These are phyloP conservation scores for Aphanomyces invadans DNA, from an alignment of 352 stramenopile species.

Conservation along the genomic window DNA sequence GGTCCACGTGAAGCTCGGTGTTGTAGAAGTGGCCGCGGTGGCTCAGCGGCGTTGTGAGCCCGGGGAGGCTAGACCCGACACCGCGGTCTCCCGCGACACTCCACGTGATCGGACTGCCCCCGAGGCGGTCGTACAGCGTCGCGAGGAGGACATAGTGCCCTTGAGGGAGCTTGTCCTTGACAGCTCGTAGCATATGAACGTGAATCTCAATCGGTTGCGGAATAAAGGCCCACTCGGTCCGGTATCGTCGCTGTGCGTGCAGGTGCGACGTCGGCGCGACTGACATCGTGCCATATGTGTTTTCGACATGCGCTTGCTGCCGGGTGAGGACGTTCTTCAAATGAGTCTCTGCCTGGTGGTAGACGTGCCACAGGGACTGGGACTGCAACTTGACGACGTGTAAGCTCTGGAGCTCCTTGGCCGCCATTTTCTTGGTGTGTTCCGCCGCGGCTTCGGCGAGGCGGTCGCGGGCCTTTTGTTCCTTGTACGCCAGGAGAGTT, in stretches of 20 bases:
- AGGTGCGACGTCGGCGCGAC: conserved; percentile 35
- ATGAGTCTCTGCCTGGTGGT: conserved; percentile 56
- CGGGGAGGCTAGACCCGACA: conserved; percentile 23
- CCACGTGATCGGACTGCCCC: conserved; percentile 33
- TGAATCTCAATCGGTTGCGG: conserved; percentile 67
- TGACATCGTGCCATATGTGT: conserved; percentile 50
- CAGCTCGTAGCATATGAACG: conserved; percentile 49
- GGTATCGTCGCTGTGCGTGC: conserved; percentile 35
- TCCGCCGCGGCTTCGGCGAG: conserved; percentile 38
- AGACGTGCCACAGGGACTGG: conserved; percentile 53
- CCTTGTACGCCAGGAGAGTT: conserved; percentile 37
- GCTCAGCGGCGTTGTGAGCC: conserved; percentile 58
- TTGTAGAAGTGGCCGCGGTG: conserved; percentile 83
- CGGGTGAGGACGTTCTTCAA: conserved; percentile 43
- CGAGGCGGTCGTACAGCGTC: conserved; percentile 81
- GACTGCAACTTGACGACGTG: conserved; percentile 40
- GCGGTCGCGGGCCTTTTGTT: conserved; percentile 30
- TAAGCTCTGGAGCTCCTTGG: conserved; percentile 40
- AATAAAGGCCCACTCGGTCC: conserved; percentile 62
- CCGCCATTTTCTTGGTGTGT: conserved; percentile 35
- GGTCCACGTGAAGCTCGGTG: conserved; percentile 63
- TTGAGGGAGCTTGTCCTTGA: conserved; percentile 77
- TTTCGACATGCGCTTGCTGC: conserved; percentile 56
- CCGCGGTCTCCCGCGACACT: conserved; percentile 18
- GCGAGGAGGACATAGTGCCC: conserved; percentile 76